Base-by-base conservation (phyloP, 371 early-diverging fungal species). In the Apophysomyces variabilis region DNA sequence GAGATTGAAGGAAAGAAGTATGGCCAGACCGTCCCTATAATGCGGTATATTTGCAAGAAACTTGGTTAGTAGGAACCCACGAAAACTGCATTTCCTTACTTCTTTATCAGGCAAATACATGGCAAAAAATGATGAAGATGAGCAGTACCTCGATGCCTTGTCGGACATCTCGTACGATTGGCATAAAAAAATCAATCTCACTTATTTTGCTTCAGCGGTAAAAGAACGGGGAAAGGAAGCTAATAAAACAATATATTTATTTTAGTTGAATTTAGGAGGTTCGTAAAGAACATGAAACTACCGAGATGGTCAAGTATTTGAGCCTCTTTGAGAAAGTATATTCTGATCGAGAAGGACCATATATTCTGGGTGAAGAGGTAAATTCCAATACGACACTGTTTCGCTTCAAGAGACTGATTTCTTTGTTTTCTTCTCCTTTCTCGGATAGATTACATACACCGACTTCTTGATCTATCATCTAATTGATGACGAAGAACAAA, bases 171-270 rank as follows among this genome's bases (percentile, higher is more conserved):
- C 57, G 1, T 50, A 41, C 7, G 63, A 63, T 26, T 63, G 47
- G 47, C 39, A 37, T 82, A 84, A 16, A 87, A 81, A 14, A 82
- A 70, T 72, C 26, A 65, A 83, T 12, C 84, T 85, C 66, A 83
- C 85, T 11, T 75, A 72, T 54, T 91, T 90, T 37, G 90, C 90
- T 5, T 86, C 86, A 38, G 92, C 92, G 58, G 92, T 93, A 8
- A 89, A 89, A 57, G 63, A 65, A 14, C 72, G 32, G 32, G 32
- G 32, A 26, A 26, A 26, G 3, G 32, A 3, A 26, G 32, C 3
- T 26, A 3, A 26, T 2, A 26, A 26, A 3, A 26, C 32, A 26
- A 26, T 26, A 26, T 26, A 26, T 26, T 26, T 1, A 26, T 26
- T 1, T 26, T 3, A 3, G 3, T 26, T 26, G 3, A 6, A 12